Conservation (phyloP, 2,329 filamentous ascomycete genomes). For the Dothideomycetes sp. region DNA sequence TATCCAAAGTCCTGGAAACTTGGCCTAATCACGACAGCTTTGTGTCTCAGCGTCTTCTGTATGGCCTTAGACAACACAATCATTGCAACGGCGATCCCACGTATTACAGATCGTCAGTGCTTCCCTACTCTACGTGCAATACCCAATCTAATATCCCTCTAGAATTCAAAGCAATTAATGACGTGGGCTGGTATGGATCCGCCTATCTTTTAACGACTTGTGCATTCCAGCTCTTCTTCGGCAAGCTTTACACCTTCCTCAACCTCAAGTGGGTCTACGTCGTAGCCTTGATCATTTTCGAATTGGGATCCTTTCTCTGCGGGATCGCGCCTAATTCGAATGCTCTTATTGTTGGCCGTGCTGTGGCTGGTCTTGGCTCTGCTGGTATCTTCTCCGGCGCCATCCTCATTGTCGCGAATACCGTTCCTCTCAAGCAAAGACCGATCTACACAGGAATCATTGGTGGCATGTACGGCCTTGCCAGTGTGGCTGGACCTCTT, state of each 20-base stretch:
- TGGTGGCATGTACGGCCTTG: slow-evolving; percentile 36
- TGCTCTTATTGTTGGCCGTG: slow-evolving; percentile 41
- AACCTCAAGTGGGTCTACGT: slow-evolving; percentile 12
- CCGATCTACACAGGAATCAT: slow-evolving; percentile 41
- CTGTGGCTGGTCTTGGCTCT: slow-evolving; percentile 38
- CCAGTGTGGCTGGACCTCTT: slow-evolving; percentile 29
- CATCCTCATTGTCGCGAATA: slow-evolving; percentile 35
- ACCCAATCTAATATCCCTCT: too few species aligned
- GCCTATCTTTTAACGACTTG: slow-evolving; percentile 33
- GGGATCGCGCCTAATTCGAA: slow-evolving; percentile 39
- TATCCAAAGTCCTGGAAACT: slow-evolving; percentile 25
- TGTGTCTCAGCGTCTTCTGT: slow-evolving; percentile 25
- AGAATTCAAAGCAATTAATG: slow-evolving; percentile 15
- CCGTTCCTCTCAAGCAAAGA: slow-evolving; percentile 33
- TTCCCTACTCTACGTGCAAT: slow-evolving; percentile 5
- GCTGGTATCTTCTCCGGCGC: slow-evolving; percentile 41
- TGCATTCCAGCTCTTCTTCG: slow-evolving; percentile 13
- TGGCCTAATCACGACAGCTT: slow-evolving; percentile 22
- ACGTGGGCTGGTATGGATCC: slow-evolving; percentile 19
- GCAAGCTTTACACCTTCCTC: slow-evolving; percentile 8
- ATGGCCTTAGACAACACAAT: slow-evolving; percentile 22
- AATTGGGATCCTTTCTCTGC: slow-evolving; percentile 21
- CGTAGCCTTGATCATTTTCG: slow-evolving; percentile 9
- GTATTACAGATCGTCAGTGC: neutral
- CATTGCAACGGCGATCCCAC: slow-evolving; percentile 21